A percentile compares a stretch with the other conserved stretches of the same genome.
Evolutionary conservation across 495 filamentous ascomycete genomes (phyloP).

Genomic region (Aspergillus nidulans): DNA sequence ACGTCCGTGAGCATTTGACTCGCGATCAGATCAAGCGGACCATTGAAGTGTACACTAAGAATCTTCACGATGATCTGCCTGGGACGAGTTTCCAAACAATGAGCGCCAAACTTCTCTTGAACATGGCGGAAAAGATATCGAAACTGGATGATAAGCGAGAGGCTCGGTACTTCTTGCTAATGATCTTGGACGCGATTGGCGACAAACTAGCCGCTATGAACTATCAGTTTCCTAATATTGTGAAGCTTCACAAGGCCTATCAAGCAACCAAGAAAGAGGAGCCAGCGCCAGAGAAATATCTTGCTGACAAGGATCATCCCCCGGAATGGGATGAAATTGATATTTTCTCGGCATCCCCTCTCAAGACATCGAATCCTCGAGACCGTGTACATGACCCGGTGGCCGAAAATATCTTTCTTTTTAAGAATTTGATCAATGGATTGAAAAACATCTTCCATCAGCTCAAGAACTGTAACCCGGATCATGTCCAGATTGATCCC

Average conservation of each 20-base stretch:
- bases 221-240: conserved; percentile 86
- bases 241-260: conserved; percentile 80
- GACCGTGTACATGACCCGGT: conserved; percentile 89
- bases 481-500: conserved; percentile 59
- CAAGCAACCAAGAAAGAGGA: conserved; percentile 58
- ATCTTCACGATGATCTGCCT: conserved; percentile 91
- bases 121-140: conserved; percentile 96
- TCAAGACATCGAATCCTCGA: conserved; percentile 89
- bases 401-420: conserved; percentile 96
- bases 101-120: conserved; percentile 94
- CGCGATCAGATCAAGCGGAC: conserved; percentile 90
- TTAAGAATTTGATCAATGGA: conserved; percentile 97
- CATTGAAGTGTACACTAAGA: conserved; percentile 94
- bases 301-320: conserved; percentile 71
- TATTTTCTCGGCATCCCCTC: conserved; percentile 92
- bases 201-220: conserved; percentile 99
- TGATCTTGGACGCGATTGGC: conserved; percentile 95
- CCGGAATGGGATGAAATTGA: conserved; percentile 98
- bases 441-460: conserved; percentile 97
- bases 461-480: conserved; percentile 83
- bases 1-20: conserved; percentile 79
- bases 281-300: conserved; percentile 64
- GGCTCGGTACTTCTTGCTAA: conserved; percentile 90
- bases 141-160: conserved; percentile 86
- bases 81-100: conserved; percentile 99